These are phyloP conservation scores for Epichloe amarillans DNA, from an alignment of 2,329 filamentous ascomycete genomes.

Conservation along the genomic window DNA sequence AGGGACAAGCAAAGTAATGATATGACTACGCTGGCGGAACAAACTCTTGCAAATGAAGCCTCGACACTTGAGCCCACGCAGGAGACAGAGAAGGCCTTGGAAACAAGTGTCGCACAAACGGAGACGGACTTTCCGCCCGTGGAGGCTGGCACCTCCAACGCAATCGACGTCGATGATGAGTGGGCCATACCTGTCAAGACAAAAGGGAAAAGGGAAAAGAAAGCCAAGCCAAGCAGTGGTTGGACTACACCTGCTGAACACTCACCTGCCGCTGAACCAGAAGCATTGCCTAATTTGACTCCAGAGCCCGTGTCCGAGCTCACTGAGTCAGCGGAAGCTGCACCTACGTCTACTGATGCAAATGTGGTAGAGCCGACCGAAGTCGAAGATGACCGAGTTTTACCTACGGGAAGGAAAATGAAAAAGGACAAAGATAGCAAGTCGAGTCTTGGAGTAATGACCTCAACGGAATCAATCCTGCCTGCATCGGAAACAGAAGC, in stretches of 20 bases:
- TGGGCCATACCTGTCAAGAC: slow-evolving; percentile 20
- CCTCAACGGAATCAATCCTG: neutral
- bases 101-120: neutral
- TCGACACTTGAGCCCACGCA: neutral
- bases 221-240: slow-evolving; percentile 8
- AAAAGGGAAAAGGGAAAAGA: slow-evolving; percentile 29
- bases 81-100: neutral
- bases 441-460: neutral
- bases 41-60: neutral
- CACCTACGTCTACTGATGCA: neutral
- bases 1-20: slow-evolving; percentile 1
- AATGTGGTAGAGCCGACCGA: neutral
- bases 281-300: neutral
- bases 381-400: slow-evolving; percentile 1
- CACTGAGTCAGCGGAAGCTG: neutral
- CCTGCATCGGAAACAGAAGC: neutral
- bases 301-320: neutral
- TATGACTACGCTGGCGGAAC: neutral
- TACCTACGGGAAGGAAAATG: neutral
- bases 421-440: slow-evolving; percentile 5
- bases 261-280: neutral
- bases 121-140: neutral
- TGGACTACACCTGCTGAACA: neutral
- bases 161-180: neutral
- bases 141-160: neutral